A percentile compares a stretch with the other conserved stretches of the same genome.
Evolutionary conservation across 768 basidiomycete species (phyloP).

Genomic region (Lactifluus subvellereus): DNA sequence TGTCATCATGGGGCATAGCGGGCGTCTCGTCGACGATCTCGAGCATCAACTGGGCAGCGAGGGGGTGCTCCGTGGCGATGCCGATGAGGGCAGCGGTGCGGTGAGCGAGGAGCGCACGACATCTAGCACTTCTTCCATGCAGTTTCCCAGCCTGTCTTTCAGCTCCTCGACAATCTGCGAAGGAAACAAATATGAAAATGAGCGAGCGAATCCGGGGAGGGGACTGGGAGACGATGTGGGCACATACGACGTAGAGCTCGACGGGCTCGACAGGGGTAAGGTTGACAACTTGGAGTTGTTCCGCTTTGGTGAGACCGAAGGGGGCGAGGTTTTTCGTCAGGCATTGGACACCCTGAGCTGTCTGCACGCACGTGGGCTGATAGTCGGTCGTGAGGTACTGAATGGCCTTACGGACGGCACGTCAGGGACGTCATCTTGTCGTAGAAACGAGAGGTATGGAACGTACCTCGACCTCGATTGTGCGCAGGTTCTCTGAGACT

Average conservation of each 20-base stretch:
- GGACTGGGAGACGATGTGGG: neutral
- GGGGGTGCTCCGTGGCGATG: neutral
- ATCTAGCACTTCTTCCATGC: slow-evolving; percentile 60
- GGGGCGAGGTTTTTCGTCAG: slow-evolving; percentile 63
- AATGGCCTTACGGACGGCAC: slow-evolving; percentile 55
- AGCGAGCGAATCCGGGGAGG: neutral
- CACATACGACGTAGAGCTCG: slow-evolving; percentile 82
- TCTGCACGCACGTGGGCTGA: slow-evolving; percentile 64
- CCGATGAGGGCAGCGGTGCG: slow-evolving; percentile 4
- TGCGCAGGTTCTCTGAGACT: slow-evolving; percentile 70
- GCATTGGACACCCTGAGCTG: slow-evolving; percentile 52
- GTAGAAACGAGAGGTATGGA: neutral
- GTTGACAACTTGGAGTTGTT: slow-evolving; percentile 92
- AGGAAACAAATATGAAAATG: neutral
- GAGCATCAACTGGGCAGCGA: neutral
- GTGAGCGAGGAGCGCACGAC: slow-evolving; percentile 45
- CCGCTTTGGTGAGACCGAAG: slow-evolving; percentile 78
- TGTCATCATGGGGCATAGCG: neutral
- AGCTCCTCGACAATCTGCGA: slow-evolving; percentile 87
- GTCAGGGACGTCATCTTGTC: neutral
- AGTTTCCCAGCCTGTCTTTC: slow-evolving; percentile 70
- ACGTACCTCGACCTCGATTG: slow-evolving; percentile 76
- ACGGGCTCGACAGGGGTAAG: slow-evolving; percentile 68
- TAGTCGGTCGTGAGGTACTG: slow-evolving; percentile 74
- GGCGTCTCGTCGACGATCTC: slow-evolving; percentile 16